Evolutionary conservation across 2,329 filamentous ascomycete genomes (phyloP).

Genomic region (Trichoderma asperellum): DNA sequence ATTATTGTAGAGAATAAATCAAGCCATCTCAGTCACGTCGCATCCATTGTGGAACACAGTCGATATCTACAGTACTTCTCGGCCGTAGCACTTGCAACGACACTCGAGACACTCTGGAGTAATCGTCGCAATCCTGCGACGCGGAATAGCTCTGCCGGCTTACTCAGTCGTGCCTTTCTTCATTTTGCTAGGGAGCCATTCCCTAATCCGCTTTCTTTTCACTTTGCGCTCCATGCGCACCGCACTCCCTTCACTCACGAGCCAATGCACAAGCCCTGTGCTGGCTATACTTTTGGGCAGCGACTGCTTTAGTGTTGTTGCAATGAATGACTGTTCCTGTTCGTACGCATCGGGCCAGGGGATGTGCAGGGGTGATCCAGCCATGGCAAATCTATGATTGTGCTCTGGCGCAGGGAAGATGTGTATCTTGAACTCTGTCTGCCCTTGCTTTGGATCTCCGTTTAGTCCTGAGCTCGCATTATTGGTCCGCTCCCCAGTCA

Average conservation of each 20-base stretch:
- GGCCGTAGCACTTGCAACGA: background rate
- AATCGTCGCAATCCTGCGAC: background rate
- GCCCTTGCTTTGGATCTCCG: conserved; percentile 13
- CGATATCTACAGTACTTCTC: background rate
- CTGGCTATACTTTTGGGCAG: conserved; percentile 46
- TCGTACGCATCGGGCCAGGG: conserved; percentile 47
- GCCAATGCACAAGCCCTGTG: conserved; percentile 52
- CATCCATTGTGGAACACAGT: conserved; percentile 13
- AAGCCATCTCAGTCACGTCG: conserved; percentile 10
- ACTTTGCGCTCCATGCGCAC: conserved; percentile 23
- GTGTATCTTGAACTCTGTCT: conserved; percentile 48
- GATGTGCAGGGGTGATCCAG: conserved; percentile 44
- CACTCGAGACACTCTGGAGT: background rate
- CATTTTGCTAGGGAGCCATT: conserved; percentile 36
- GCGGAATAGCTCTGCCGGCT: background rate
- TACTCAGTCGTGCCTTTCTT: conserved; percentile 26
- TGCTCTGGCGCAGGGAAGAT: conserved; percentile 47
- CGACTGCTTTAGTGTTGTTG: conserved; percentile 44
- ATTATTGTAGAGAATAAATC: background rate
- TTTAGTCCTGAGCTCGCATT: conserved; percentile 30
- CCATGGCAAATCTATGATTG: conserved; percentile 45
- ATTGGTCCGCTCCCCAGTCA: conserved; percentile 8
- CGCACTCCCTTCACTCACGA: conserved; percentile 34
- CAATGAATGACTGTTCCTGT: conserved; percentile 42
- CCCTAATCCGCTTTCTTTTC: conserved; percentile 33